Conservation (phyloP, 805 yeast genomes). For the Monosporozyma aquatica region DNA sequence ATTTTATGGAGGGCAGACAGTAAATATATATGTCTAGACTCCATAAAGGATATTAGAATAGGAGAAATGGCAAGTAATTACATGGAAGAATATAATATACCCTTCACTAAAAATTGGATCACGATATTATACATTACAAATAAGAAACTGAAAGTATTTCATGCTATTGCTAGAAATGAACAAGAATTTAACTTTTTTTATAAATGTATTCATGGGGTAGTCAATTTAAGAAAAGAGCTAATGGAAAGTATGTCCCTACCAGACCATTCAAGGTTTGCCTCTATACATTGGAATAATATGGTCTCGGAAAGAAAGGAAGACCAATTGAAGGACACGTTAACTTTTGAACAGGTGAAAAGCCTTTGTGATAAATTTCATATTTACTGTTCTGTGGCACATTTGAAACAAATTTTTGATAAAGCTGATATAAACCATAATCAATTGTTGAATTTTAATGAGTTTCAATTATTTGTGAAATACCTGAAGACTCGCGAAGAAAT, state of each 20-base stretch:
- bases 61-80: slow-evolving; percentile 74
- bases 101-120: slow-evolving; percentile 64
- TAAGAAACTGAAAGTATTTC: slow-evolving; percentile 67
- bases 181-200: slow-evolving; percentile 48
- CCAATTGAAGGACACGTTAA: slow-evolving; percentile 32
- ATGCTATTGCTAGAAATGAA: slow-evolving; percentile 54
- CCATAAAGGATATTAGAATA: slow-evolving; percentile 31
- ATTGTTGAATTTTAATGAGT: slow-evolving; percentile 58
- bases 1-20: slow-evolving; percentile 25
- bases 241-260: slow-evolving; percentile 56
- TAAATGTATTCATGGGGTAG: slow-evolving; percentile 45
- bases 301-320: slow-evolving; percentile 32
- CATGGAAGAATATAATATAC: slow-evolving; percentile 72
- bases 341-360: slow-evolving; percentile 59
- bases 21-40: slow-evolving; percentile 24
- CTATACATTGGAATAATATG: slow-evolving; percentile 53
- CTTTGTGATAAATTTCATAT: slow-evolving; percentile 64
- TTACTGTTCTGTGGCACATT: slow-evolving; percentile 48
- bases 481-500: slow-evolving; percentile 63
- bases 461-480: slow-evolving; percentile 61
- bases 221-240: slow-evolving; percentile 48
- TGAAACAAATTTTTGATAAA: slow-evolving; percentile 37
- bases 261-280: slow-evolving; percentile 48
- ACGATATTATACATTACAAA: slow-evolving; percentile 63
- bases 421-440: slow-evolving; percentile 45